Evolutionary conservation across 257 asterid species (phyloP).

Genomic region (Plantago elongata): DNA sequence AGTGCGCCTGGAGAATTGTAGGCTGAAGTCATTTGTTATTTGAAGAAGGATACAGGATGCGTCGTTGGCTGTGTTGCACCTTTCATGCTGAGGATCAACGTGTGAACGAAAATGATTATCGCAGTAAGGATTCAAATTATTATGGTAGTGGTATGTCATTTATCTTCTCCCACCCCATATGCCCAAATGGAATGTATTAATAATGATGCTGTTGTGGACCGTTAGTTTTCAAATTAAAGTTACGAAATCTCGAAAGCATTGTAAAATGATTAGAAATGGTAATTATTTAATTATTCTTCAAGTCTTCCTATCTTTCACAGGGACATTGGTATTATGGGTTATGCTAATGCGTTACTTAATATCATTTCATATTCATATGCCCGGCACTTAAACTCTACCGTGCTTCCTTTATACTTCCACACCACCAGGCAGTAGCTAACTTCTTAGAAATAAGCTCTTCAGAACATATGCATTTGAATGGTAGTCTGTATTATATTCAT

Average conservation of each 20-base stretch:
- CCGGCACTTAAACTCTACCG: background rate
- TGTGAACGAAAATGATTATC: constrained; percentile 46
- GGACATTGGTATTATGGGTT: background rate
- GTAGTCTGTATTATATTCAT: constrained; percentile 4
- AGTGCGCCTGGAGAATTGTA: constrained; percentile 41
- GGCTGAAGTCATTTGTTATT: constrained; percentile 44
- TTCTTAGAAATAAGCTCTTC: background rate
- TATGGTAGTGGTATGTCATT: constrained; percentile 46
- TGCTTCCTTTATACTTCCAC: background rate
- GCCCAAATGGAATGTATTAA: background rate
- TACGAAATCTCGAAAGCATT: background rate
- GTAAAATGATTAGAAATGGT: background rate
- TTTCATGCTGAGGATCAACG: constrained; percentile 64
- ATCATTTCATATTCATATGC: background rate
- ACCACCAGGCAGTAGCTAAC: background rate
- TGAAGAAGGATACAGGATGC: constrained; percentile 67
- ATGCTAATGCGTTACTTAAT: background rate
- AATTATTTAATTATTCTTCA: too few species aligned
- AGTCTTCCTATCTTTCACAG: too few species aligned
- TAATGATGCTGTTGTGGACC: constrained; percentile 9
- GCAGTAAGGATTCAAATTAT: constrained; percentile 54
- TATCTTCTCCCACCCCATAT: constrained; percentile 1
- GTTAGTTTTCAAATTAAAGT: background rate
- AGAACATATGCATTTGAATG: background rate
- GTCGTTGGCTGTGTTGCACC: constrained; percentile 85